Evolutionary conservation across 306 rosid genomes (phyloP), one percentile per base, ranked within the genome.

Genomic region (Elaeagnus macrophylla): DNA sequence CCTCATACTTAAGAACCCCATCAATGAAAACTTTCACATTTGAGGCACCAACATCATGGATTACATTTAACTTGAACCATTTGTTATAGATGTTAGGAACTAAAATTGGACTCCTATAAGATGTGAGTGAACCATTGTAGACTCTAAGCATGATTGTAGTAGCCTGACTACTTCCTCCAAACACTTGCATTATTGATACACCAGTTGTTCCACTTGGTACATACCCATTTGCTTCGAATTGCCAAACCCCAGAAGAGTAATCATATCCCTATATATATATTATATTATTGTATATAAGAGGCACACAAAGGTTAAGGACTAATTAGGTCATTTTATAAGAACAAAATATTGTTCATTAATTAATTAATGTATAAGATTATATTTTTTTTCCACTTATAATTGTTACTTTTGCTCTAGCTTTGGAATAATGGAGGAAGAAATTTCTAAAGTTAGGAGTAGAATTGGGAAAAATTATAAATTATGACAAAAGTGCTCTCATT

Each of bases 201-300:
- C 77, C 77, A 0, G 18, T 66, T 56, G 82, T 70, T 11, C 85
- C 82, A 14, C 60, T 37, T 0, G 80, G 82, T n/a, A 82, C 70
- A 3, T 75, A 75, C 8, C 62, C 69, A 5, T 71, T 10, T 44
- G 72, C 90, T 74, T 83, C 81, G 54, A 83, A 83, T 68, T 83
- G 83, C 83, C 85, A 74, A 17, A 69, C 60, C 18, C 80, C 80
- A 1, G 74, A 63, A 0, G 74, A 67, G 46, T 77, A 79, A 47
- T 59, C 76, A 3, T 72, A 65, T 6, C 77, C 79, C 90, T n/a
- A n/a, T 83, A 20, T 20, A 20, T 20, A 20, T 20, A n/a, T n/a
- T n/a, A n/a, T n/a, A n/a, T n/a, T n/a, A n/a, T n/a, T n/a, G n/a
- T n/a, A 20, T 20, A 20, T 0, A 20, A 20, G 32, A 20, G 32